These are phyloP conservation scores for Catunica adiposa DNA, from an alignment of 2,329 filamentous ascomycete species.

Conservation along the genomic window DNA sequence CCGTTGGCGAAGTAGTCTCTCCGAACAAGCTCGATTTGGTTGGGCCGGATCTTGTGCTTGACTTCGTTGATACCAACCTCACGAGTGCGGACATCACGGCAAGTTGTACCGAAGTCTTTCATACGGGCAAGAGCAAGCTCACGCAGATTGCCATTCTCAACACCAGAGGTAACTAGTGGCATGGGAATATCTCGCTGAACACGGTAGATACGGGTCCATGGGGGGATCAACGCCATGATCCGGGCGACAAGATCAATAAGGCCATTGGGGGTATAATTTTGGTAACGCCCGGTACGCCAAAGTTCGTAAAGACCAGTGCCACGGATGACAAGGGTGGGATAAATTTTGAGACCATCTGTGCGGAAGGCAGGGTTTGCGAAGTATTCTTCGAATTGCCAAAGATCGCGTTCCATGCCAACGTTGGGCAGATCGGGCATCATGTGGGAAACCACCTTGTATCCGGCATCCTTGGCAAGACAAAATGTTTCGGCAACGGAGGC, in stretches of 20 bases:
- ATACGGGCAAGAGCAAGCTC: conserved; percentile 90
- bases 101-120: conserved; percentile 97
- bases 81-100: conserved; percentile 85
- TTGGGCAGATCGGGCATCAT: conserved; percentile 99
- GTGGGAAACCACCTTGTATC: conserved; percentile 96
- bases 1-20: conserved; percentile 90
- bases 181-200: conserved; percentile 99
- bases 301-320: conserved; percentile 93
- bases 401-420: conserved; percentile 92
- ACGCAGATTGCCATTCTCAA: conserved; percentile 91
- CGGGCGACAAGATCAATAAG: conserved; percentile 89
- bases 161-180: conserved; percentile 94
- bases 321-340: conserved; percentile 90
- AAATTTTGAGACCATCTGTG: conserved; percentile 94
- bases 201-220: conserved; percentile 96
- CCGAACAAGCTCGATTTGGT: conserved; percentile 86
- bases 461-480: conserved; percentile 90
- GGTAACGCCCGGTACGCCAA: conserved; percentile 91
- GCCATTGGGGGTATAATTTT: conserved; percentile 96
- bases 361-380: conserved; percentile 93
- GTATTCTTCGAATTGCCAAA: conserved; percentile 94
- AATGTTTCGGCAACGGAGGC: conserved; percentile 93
- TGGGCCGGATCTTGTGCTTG: conserved; percentile 94
- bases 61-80: conserved; percentile 98
- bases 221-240: conserved; percentile 86